These are phyloP conservation scores for Termitomyces sp. DNA, from an alignment of 768 basidiomycete genomes.

Conservation along the genomic window DNA sequence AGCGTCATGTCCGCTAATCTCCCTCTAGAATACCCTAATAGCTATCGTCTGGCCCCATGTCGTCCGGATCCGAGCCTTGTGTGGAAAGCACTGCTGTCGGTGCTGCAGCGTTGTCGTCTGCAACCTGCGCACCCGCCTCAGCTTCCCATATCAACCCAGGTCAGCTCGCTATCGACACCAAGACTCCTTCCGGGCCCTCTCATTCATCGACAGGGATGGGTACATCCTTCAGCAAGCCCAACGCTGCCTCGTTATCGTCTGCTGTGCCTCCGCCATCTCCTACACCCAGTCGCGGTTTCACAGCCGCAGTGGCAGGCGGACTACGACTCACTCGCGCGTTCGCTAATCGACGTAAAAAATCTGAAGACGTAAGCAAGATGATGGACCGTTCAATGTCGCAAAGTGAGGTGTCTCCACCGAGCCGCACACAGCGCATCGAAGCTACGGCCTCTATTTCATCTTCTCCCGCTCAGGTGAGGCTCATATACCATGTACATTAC, in stretches of 20 bases:
- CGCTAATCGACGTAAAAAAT: slow-evolving; percentile 50
- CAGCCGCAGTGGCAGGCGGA: slow-evolving; percentile 37
- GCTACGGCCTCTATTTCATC: slow-evolving; percentile 20
- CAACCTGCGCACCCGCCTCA: slow-evolving; percentile 23
- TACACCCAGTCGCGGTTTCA: slow-evolving; percentile 23
- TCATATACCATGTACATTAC: not conserved
- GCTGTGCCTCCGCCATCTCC: slow-evolving; percentile 16
- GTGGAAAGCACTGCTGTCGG: slow-evolving; percentile 12
- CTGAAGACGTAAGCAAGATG: slow-evolving; percentile 34
- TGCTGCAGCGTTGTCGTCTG: slow-evolving; percentile 29
- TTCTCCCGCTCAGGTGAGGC: slow-evolving; percentile 18
- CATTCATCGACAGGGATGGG: slow-evolving; percentile 27
- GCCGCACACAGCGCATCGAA: slow-evolving; percentile 13
- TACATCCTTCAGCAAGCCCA: slow-evolving; percentile 25
- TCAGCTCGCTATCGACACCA: slow-evolving; percentile 7
- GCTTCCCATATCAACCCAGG: slow-evolving; percentile 31
- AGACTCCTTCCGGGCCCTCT: slow-evolving; percentile 14
- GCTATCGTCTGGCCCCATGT: slow-evolving; percentile 14
- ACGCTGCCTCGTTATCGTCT: slow-evolving; percentile 15
- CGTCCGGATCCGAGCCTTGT: slow-evolving; percentile 15
- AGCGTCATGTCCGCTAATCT: slow-evolving; percentile 14
- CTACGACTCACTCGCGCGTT: slow-evolving; percentile 55
- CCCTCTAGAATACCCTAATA: slow-evolving; percentile 20
- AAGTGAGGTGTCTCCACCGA: not conserved
- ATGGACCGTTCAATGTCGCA: slow-evolving; percentile 11